Conservation (phyloP, 2,329 filamentous ascomycete species). For the Monosporascus sp. region DNA sequence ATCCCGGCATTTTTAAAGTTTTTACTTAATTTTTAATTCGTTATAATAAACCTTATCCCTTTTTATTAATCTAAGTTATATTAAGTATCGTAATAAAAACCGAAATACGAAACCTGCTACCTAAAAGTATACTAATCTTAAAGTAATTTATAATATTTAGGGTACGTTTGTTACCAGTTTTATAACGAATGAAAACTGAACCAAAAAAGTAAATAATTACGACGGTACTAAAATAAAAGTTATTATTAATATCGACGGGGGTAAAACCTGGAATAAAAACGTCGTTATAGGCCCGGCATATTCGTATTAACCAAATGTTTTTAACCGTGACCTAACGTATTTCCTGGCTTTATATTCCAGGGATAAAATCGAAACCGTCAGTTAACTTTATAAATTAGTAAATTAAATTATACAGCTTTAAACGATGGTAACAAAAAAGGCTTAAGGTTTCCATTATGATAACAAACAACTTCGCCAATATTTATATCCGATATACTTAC, state of each 20-base stretch:
- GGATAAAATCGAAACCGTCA: slow-evolving; percentile 19
- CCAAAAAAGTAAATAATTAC: slow-evolving; percentile 6
- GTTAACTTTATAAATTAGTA: slow-evolving; percentile 16
- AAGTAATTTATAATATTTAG: slow-evolving; percentile 32
- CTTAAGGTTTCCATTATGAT: no score
- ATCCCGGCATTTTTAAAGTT: not conserved
- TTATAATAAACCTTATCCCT: no score
- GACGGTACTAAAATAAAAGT: slow-evolving; percentile 27
- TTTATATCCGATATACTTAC: no score
- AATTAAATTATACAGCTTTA: slow-evolving; percentile 4
- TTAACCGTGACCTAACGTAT: slow-evolving; percentile 16
- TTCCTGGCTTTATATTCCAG: slow-evolving; percentile 23
- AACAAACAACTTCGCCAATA: no score
- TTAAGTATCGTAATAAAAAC: no score
- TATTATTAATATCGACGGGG: slow-evolving; percentile 21
- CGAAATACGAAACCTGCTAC: no score
- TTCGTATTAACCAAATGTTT: slow-evolving; percentile 28
- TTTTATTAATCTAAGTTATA: no score
- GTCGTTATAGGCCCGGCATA: slow-evolving; percentile 19
- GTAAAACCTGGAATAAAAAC: slow-evolving; percentile 18
- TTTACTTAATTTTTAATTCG: not conserved
- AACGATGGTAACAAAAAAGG: no score
- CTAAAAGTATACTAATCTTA: not conserved
- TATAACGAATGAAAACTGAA: slow-evolving; percentile 40
- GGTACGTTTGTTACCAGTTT: slow-evolving; percentile 36